Conservation (phyloP, 2,329 filamentous ascomycete genomes). For the Chrysoporthe puriensis region DNA sequence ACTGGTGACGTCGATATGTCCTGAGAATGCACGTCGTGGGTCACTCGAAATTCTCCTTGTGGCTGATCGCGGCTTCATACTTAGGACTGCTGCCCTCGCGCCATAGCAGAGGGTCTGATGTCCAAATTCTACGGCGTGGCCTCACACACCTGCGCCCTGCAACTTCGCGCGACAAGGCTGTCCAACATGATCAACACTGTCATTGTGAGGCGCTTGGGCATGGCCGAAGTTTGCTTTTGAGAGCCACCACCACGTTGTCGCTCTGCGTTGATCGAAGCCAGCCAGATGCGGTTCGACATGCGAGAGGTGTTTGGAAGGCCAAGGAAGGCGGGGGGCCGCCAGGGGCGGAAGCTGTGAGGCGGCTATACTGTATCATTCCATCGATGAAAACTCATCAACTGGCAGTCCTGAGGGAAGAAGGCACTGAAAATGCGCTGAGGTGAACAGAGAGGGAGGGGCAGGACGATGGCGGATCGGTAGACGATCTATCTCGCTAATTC, state of each 20-base stretch:
- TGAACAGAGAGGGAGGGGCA: not conserved
- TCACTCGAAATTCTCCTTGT: not conserved
- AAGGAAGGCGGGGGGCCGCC: too few species aligned
- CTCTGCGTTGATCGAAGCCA: not conserved
- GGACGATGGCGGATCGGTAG: not conserved
- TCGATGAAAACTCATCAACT: not conserved
- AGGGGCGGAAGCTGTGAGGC: not conserved
- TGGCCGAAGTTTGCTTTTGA: not conserved
- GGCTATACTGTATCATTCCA: not conserved
- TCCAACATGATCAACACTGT: not conserved
- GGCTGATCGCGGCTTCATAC: not conserved
- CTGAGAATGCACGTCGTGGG: conserved; percentile 25
- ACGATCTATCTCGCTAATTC: not conserved
- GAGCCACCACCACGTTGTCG: not conserved
- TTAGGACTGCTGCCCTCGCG: not conserved
- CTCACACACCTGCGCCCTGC: not conserved
- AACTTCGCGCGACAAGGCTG: not conserved
- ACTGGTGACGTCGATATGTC: conserved; percentile 47
- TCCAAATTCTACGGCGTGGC: not conserved
- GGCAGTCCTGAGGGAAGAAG: not conserved
- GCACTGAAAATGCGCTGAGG: not conserved
- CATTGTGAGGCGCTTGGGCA: not conserved
- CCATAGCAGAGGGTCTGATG: not conserved
- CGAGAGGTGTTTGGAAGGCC: not conserved
- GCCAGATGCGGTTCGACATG: not conserved